phyloP scores from a whole-genome alignment of 208 protist genomes.

The Trypanosoma caninum region DNA sequence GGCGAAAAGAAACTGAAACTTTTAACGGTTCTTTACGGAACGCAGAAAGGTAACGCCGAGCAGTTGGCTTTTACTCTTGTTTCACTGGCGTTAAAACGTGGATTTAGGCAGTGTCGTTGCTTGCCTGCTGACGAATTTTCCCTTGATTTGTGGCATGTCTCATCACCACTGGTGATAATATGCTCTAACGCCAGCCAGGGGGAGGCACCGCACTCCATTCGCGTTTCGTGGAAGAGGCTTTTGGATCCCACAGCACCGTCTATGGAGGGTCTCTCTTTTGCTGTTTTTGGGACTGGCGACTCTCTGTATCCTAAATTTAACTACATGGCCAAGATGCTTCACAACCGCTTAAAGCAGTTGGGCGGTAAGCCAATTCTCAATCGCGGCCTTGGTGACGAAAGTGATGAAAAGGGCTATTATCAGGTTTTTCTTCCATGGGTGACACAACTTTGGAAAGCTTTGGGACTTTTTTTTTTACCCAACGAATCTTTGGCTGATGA shows the following conservation, averaged over 20 bases:
- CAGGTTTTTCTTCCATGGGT: conserved; percentile 73
- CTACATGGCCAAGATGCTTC: conserved; percentile 91
- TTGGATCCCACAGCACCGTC: conserved; percentile 32
- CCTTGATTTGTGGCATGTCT: conserved; percentile 36
- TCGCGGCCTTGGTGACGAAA: conserved; percentile 89
- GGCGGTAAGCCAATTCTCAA: conserved; percentile 66
- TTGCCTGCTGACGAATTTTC: conserved; percentile 63
- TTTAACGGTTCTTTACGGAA: conserved; percentile 77
- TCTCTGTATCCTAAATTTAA: conserved; percentile 90
- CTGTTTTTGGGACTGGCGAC: conserved; percentile 91
- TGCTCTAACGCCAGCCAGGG: conserved; percentile 85
- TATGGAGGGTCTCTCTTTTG: conserved; percentile 64
- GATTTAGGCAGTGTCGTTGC: conserved; percentile 38
- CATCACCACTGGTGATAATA: conserved; percentile 53
- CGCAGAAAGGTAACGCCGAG: conserved; percentile 79
- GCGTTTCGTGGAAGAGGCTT: conserved; percentile 59
- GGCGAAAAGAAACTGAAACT: conserved; percentile 1
- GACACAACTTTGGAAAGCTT: conserved; percentile 50
- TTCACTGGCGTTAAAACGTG: conserved; percentile 50
- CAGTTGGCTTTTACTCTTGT: conserved; percentile 50
- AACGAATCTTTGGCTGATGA: conserved; percentile 14
- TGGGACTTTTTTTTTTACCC: conserved; percentile 22
- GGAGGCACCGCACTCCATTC: conserved; percentile 70
- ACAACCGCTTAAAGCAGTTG: conserved; percentile 86
- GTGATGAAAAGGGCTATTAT: conserved; percentile 76